Evolutionary conservation across 2,329 filamentous ascomycete genomes (phyloP), one percentile per base, ranked within the genome.

Genomic region (Fusarium sp.): DNA sequence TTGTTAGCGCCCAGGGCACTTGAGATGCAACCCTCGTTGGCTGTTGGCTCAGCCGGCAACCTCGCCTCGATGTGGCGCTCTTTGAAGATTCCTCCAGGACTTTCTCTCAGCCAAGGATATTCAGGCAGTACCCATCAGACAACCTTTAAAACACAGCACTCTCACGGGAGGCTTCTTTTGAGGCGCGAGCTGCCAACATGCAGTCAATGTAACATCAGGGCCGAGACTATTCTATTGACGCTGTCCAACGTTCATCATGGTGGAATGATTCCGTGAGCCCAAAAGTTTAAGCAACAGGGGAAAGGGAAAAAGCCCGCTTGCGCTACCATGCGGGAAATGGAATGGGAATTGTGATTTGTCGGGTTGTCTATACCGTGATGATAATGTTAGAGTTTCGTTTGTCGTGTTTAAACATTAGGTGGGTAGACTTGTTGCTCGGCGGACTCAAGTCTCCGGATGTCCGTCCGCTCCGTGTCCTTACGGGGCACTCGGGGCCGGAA

Each of bases 1-100:
- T 62, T 70, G 43, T 64, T 68, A 68, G 67, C 63, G 67, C 63
- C 53, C 40, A 54, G 28, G 43, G 63, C 50, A 60, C 49, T 50
- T 43, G 50, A 53, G 58, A 44, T 53, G 53, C 43, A 45, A 51
- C 54, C 43, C 43, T 68, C 53, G 33, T 42, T 43, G 31, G 20
- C 10, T 31, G 58, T 67, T 64, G 67, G 53, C n/a, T 59, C 45
- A 53, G 38, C 51, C 46, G 43, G 50, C 52, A 55, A 46, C 43
- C 42, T 56, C 36, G 39, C 49, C 55, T 63, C 42, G 18, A 59
- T 18, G 49, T 64, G 67, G 67, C 58, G 44, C 36, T 28, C 24
- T 55, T 31, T 59, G 48, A 48, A 49, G 42, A 71, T 56, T 66
- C 58, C 49, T 53, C 46, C 33, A 53, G 34, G 34, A 40, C 22